Evolutionary conservation across 208 protist genomes (phyloP), one percentile per base, ranked within the genome.

Genomic region (Leishmania amazonensis): DNA sequence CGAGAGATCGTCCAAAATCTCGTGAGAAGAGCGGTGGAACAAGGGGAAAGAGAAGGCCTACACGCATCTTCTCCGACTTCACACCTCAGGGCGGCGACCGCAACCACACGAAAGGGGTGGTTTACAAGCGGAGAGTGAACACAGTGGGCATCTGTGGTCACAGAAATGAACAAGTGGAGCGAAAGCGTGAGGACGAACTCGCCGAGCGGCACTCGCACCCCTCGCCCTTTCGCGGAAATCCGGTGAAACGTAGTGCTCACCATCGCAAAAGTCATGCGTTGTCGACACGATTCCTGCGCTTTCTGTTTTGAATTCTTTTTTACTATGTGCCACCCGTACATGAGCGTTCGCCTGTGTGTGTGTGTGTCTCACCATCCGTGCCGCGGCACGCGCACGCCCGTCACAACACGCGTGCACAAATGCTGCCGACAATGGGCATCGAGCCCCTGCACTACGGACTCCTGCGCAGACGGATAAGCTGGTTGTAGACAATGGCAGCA

Each of bases 401-500:
- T 24, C 6, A n/a, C 65, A 47, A 8, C 5, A 28, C 68, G 21
- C 19, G 68, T 28, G 45, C 68, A 21, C 40, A 28, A 51, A 11
- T 51, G 11, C 15, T 40, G 13, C 28, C 15, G 3, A 57, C 38
- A 72, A 24, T 28, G 40, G 51, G 45, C n/a, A 47, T 28, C 31
- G 21, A 58, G 8, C 6, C 31, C 38, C 5, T 65, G 4, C 4
- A 35, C 75, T 78, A 65, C 57, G 31, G 9, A 35, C 24, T 51
- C 57, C 19, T 19, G 35, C 11, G 75, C 8, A 24, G 40, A n/a
- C 60, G 54, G 40, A 0, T 81, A 17, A 57, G 13, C 54, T 72
- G 74, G 47, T 35, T 83, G 80, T 83, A 81, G 6, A 83, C 3
- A 7, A 80, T 24, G 0, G 71, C 78, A 38, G 57, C 75, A 28